Evolutionary conservation across 371 early-diverging fungal genomes (phyloP).

Genomic region (Mortierella sp.): DNA sequence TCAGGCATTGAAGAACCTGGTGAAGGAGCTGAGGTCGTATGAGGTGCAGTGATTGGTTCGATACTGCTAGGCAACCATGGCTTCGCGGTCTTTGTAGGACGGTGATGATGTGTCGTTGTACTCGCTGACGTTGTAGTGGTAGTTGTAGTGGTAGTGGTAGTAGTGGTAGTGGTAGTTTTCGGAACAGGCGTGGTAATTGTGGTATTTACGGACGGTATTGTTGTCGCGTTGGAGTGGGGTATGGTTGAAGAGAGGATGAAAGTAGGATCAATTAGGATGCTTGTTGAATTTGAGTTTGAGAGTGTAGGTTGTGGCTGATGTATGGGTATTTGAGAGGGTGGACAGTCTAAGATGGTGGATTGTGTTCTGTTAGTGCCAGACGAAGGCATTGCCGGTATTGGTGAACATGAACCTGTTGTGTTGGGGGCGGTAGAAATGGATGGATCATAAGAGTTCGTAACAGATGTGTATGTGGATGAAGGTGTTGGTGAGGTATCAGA

Average conservation of each 20-base stretch:
- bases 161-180: slow-evolving; percentile 3
- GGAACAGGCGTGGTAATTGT: background rate
- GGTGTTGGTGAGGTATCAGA: background rate
- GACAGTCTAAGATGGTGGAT: background rate
- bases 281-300: background rate
- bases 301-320: background rate
- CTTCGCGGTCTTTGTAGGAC: slow-evolving; percentile 25
- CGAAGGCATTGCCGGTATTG: background rate
- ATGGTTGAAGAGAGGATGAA: background rate
- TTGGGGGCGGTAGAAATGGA: background rate
- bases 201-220: background rate
- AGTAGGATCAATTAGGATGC: background rate
- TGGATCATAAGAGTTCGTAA: background rate
- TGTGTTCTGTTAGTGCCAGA: background rate
- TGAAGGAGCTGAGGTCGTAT: slow-evolving; percentile 23
- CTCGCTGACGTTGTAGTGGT: slow-evolving; percentile 13
- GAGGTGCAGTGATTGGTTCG: slow-evolving; percentile 29
- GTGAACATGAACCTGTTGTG: background rate
- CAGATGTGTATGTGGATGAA: background rate
- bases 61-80: slow-evolving; percentile 48
- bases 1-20: slow-evolving; percentile 46
- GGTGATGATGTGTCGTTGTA: background rate
- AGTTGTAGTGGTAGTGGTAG: slow-evolving; percentile 5
- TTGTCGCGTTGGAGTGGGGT: background rate
- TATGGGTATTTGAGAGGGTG: background rate